Evolutionary conservation across 1,139 yeast genomes (phyloP), one percentile per base, ranked within the genome.

Genomic region (Suhomyces taliae): DNA sequence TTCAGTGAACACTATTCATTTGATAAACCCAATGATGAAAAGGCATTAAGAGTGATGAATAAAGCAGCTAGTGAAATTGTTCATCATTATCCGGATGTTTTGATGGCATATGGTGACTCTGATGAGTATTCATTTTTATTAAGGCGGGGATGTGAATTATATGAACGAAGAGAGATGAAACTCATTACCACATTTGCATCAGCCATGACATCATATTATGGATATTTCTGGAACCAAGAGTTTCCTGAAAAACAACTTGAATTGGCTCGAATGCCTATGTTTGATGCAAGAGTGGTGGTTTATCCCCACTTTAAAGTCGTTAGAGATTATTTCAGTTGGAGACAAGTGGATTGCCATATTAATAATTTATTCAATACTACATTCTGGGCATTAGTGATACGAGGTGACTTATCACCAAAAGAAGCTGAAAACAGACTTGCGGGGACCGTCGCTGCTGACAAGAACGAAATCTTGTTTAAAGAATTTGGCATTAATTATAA

Each of bases 291-390:
- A 40, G 95, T 95, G 1, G 95, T 93, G 10, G 70, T 83, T 2
- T 93, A 93, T 58, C 99, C 99, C 0, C 81, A 78, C 47, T 56
- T 70, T 27, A 59, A 70, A 8, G 70, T 75, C 2, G 74, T 91
- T 2, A 73, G 88, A 45, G 98, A 93, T 63, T 95, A 95, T 61
- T 79, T 95, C 53, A 72, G 87, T 46, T 95, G 99, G 99, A 76
- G 99, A 56, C 98, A 90, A 62, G 99, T 87, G 1, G 99, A 93
- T 62, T 93, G 99, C 48, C 99, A 93, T 66, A 93, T 93, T 47
- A 93, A 93, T 63, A 93, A 93, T 62, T 69, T 95, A 52, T 95
- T 91, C 72, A 93, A 93, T 61, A 95, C 99, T 0, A 74, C 90
- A 0, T 95, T 93, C 62, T 93, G 99, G 99, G 76, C 83, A 7